Evolutionary conservation across 1,284 basidiomycete species (phyloP).

Genomic region (Golubevia pallescens): DNA sequence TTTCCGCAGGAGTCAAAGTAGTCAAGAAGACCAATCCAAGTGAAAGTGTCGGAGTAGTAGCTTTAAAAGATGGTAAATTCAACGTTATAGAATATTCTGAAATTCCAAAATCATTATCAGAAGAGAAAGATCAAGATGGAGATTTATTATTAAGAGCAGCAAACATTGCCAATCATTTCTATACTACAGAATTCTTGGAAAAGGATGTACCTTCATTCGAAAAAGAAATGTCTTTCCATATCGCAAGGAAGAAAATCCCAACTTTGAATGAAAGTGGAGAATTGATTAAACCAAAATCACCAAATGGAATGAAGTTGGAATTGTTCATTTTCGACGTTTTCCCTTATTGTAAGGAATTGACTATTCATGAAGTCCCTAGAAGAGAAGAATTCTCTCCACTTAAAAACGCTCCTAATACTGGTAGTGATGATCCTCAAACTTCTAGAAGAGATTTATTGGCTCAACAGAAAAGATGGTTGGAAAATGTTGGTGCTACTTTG

Average conservation of each 20-base stretch:
- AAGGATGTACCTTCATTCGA: constrained; percentile 79
- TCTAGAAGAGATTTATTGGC: constrained; percentile 85
- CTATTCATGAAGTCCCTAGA: constrained; percentile 86
- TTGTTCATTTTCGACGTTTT: constrained; percentile 99
- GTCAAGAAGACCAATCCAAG: constrained; percentile 85
- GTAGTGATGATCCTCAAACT: constrained; percentile 90
- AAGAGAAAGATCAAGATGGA: constrained; percentile 74
- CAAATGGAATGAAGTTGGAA: constrained; percentile 99
- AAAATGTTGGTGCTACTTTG: constrained; percentile 75
- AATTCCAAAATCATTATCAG: constrained; percentile 84
- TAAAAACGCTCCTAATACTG: constrained; percentile 94
- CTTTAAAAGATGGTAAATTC: constrained; percentile 79
- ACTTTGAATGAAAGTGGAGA: constrained; percentile 75
- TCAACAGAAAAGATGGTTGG: constrained; percentile 87
- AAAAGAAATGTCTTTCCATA: constrained; percentile 89
- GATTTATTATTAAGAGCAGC: constrained; percentile 89
- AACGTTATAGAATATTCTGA: constrained; percentile 98
- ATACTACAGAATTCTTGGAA: constrained; percentile 85
- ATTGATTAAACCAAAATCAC: constrained; percentile 77
- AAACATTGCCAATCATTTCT: constrained; percentile 99
- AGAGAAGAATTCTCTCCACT: constrained; percentile 92
- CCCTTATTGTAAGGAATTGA: constrained; percentile 83
- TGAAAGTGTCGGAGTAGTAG: constrained; percentile 95
- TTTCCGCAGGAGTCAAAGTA: constrained; percentile 92
- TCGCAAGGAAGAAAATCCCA: constrained; percentile 96